Percentiles rank a stretch among this genome's conserved stretches.
Conservation (phyloP, 805 yeast genomes). For the Kazachstania kunashirensis region DNA sequence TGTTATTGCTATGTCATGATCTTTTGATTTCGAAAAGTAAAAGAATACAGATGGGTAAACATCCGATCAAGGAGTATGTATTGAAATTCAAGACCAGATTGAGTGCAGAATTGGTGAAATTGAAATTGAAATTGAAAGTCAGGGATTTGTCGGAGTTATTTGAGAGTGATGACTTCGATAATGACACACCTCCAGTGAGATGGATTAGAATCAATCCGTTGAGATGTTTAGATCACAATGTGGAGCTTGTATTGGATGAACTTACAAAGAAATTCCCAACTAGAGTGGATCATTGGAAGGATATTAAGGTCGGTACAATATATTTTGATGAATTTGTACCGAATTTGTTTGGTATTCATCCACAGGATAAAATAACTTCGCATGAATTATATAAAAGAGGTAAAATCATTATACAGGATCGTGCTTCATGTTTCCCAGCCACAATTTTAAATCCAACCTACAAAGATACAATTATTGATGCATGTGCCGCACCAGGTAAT, state of each 20-base stretch:
- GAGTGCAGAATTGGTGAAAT: constrained; percentile 69
- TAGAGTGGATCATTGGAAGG: constrained; percentile 37
- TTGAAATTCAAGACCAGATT: constrained; percentile 71
- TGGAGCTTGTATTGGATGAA: constrained; percentile 20
- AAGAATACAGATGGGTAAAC: constrained; percentile 81
- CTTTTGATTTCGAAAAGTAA: constrained; percentile 64
- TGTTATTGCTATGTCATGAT: constrained; percentile 67
- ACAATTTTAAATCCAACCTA: constrained; percentile 57
- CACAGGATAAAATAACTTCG: constrained; percentile 57
- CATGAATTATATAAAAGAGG: constrained; percentile 68
- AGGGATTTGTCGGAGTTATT: constrained; percentile 43
- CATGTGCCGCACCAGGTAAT: constrained; percentile 98
- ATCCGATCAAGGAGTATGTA: constrained; percentile 73
- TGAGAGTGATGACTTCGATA: constrained; percentile 37
- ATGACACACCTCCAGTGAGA: constrained; percentile 60
- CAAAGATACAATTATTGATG: constrained; percentile 67
- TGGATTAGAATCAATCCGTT: constrained; percentile 74
- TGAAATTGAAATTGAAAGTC: constrained; percentile 66
- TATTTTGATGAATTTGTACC: constrained; percentile 70
- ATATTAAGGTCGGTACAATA: constrained; percentile 45
- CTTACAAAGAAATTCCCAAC: constrained; percentile 31
- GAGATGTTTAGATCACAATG: constrained; percentile 30
- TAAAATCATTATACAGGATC: constrained; percentile 79
- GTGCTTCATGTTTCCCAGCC: constrained; percentile 97
- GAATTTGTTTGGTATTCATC: constrained; percentile 72